These are phyloP conservation scores for Populus deltoides DNA, from an alignment of 345 rosid genomes.

Conservation along the genomic window DNA sequence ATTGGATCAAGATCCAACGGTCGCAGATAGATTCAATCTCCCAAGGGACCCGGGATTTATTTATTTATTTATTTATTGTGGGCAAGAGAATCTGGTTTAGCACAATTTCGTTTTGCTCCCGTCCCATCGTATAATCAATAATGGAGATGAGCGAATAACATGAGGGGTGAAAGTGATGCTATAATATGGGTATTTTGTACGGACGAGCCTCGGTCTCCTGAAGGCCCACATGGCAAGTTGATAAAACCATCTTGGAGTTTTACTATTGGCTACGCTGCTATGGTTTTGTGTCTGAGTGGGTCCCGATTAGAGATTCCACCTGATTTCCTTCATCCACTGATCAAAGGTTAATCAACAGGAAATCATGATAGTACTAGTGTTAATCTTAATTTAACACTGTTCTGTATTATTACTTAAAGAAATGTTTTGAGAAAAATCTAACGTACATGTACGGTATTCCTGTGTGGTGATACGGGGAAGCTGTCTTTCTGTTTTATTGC, in stretches of 20 bases:
- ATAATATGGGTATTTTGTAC: conserved; percentile 17
- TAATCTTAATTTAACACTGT: not conserved
- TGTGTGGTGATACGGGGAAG: conserved; percentile 18
- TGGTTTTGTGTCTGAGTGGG: conserved; percentile 1
- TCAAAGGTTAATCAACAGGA: not conserved
- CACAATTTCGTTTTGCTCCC: not conserved
- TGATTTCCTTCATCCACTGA: not conserved
- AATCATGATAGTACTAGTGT: not conserved
- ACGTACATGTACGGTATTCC: conserved; percentile 19
- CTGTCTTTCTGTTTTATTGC: not conserved
- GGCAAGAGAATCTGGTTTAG: conserved; percentile 2
- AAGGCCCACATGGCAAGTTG: conserved; percentile 26
- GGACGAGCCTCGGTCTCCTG: conserved; percentile 22
- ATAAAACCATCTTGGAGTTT: not conserved
- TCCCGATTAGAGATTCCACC: not conserved
- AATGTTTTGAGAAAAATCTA: too few species aligned
- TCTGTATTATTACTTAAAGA: too few species aligned
- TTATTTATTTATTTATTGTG: not conserved
- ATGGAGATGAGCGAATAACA: not conserved
- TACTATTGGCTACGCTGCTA: not conserved
- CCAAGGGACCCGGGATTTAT: not conserved
- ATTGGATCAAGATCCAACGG: conserved; percentile 7
- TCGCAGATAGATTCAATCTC: not conserved
- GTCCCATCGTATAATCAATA: too few species aligned
- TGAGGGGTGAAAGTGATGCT: not conserved